Evolutionary conservation across 1,284 basidiomycete genomes (phyloP).

Genomic region (Singerocomus rubriflavus): DNA sequence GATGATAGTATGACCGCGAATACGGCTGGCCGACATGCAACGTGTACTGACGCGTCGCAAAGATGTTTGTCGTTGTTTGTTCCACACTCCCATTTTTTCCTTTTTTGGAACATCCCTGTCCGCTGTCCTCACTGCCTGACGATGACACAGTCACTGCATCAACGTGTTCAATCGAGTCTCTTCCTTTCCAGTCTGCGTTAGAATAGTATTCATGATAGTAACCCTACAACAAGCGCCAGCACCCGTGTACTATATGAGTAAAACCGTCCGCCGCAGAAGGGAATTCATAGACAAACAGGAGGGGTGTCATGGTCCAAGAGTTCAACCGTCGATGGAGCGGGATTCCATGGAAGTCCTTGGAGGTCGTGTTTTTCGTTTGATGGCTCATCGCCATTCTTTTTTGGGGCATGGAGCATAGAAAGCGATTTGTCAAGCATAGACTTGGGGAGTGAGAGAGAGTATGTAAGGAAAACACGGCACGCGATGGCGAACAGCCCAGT

Average conservation of each 20-base stretch:
- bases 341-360: constrained; percentile 23
- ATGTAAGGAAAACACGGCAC: constrained; percentile 43
- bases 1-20: constrained; percentile 34
- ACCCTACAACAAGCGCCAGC: constrained; percentile 46
- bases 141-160: background rate
- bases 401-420: constrained; percentile 32
- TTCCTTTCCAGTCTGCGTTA: constrained; percentile 30
- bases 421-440: constrained; percentile 36
- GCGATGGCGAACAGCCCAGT: constrained; percentile 42
- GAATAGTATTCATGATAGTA: constrained; percentile 38
- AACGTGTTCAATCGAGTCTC: constrained; percentile 12
- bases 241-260: constrained; percentile 45
- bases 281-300: constrained; percentile 52
- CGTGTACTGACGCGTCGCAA: constrained; percentile 68
- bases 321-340: constrained; percentile 26
- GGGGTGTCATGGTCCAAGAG: constrained; percentile 34
- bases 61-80: constrained; percentile 41
- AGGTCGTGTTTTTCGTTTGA: constrained; percentile 32
- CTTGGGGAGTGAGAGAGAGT: constrained; percentile 45
- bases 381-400: constrained; percentile 31
- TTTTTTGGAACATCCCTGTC: constrained; percentile 25
- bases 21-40: constrained; percentile 35
- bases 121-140: background rate
- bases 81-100: constrained; percentile 10
- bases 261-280: constrained; percentile 34